A percentile compares a stretch with the other conserved stretches of the same genome.
Conservation (phyloP, 495 filamentous ascomycete species). For the Parmelia sp. region DNA sequence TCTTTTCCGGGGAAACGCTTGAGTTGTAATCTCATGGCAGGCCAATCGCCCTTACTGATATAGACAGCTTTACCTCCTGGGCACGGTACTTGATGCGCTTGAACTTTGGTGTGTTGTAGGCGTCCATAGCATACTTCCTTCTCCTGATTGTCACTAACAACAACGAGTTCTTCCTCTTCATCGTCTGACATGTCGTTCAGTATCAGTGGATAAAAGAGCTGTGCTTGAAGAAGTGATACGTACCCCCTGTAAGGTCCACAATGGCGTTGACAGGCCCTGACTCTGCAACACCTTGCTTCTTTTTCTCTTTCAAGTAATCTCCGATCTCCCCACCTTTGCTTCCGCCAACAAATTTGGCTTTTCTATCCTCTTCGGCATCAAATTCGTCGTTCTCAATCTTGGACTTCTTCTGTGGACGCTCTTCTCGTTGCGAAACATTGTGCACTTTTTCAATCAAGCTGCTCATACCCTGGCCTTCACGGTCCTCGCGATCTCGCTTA, state of each 20-base stretch:
- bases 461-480: conserved; percentile 26
- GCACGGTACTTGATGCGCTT: conserved; percentile 61
- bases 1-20: conserved; percentile 50
- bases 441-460: conserved; percentile 62
- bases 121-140: conserved; percentile 83
- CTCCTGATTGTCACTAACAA: conserved; percentile 37
- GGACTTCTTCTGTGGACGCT: conserved; percentile 58
- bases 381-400: conserved; percentile 38
- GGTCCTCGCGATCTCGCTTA: conserved; percentile 27
- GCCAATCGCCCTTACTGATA: conserved; percentile 49
- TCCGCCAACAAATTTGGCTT: conserved; percentile 37
- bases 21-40: conserved; percentile 63
- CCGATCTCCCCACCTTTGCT: conserved; percentile 53
- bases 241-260: conserved; percentile 62
- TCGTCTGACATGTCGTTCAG: conserved; percentile 10
- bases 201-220: background rate
- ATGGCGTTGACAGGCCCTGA: conserved; percentile 33
- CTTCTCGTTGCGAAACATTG: conserved; percentile 58
- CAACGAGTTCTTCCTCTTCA: conserved; percentile 52
- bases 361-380: conserved; percentile 39
- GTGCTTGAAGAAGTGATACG: conserved; percentile 14
- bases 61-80: conserved; percentile 49
- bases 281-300: conserved; percentile 41
- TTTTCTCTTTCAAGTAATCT: conserved; percentile 55
- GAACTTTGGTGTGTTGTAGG: conserved; percentile 61